Conservation (phyloP, 768 basidiomycete genomes). For the Aureoboletus auriporus region DNA sequence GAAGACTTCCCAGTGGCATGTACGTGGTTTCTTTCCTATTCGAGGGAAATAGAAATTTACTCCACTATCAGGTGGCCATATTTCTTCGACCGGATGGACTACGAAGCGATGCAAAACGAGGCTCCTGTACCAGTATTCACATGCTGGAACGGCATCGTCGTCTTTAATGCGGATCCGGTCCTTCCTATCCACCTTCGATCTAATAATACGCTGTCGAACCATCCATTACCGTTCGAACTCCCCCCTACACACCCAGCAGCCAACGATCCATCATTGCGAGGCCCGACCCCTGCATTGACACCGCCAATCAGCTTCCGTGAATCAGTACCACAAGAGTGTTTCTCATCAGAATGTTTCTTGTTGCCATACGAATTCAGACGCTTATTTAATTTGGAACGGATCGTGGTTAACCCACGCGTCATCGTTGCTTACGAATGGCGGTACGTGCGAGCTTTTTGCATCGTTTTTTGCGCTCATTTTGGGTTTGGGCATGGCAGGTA, state of each 20-base stretch:
- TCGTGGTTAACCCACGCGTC: constrained; percentile 19
- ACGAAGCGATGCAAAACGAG: constrained; percentile 33
- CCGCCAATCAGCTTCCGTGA: too few relatives aligned
- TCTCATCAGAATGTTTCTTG: background rate
- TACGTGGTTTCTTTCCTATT: background rate
- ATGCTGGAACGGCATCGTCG: constrained; percentile 46
- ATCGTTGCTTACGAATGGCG: constrained; percentile 2
- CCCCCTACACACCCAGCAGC: constrained; percentile 18
- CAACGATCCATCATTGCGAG: constrained; percentile 9
- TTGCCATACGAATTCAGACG: constrained; percentile 42
- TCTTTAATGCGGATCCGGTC: constrained; percentile 38
- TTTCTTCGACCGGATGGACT: constrained; percentile 35
- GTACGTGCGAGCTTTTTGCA: constrained; percentile 3
- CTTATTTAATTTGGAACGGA: constrained; percentile 32
- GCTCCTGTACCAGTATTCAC: constrained; percentile 41
- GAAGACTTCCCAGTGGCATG: constrained; percentile 13
- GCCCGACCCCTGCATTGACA: constrained; percentile 34
- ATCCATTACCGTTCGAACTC: constrained; percentile 21
- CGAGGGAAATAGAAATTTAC: too few relatives aligned
- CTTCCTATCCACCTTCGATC: constrained; percentile 37
- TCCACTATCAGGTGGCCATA: constrained; percentile 33
- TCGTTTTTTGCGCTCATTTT: background rate
- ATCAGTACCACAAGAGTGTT: too few relatives aligned
- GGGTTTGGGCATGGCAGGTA: constrained; percentile 7
- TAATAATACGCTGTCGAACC: constrained; percentile 33